Conservation (phyloP, 2,329 filamentous ascomycete genomes). For the Westerdykella ornata region DNA sequence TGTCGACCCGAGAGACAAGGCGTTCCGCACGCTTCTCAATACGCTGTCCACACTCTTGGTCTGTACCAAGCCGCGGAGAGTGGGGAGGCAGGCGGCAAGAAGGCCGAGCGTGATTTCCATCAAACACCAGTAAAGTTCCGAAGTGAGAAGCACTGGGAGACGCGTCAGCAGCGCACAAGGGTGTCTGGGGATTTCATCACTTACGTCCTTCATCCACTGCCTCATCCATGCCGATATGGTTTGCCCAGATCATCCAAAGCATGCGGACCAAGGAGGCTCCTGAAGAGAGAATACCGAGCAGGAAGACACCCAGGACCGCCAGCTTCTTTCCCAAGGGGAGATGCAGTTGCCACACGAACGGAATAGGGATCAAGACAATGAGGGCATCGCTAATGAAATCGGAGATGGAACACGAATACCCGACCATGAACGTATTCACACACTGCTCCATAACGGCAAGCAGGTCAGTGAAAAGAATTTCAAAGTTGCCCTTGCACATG, state of each 20-base stretch:
- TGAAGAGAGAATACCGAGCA: conserved; percentile 6
- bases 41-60: conserved; percentile 1
- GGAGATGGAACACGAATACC: conserved; percentile 4
- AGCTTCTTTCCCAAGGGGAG: conserved; percentile 2
- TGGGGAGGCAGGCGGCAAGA: conserved; percentile 8
- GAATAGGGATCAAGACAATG: conserved; percentile 8
- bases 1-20: no score
- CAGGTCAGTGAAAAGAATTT: conserved; percentile 1
- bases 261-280: conserved; percentile 7
- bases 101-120: conserved; percentile 6
- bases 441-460: conserved; percentile 1
- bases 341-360: conserved; percentile 9
- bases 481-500: conserved; percentile 5
- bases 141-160: conserved; percentile 6
- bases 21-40: neutral
- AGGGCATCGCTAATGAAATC: conserved; percentile 9
- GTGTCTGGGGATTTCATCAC: neutral
- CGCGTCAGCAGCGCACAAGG: neutral
- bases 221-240: conserved; percentile 2
- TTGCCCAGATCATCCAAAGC: conserved; percentile 7
- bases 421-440: conserved; percentile 4
- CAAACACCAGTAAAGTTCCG: conserved; percentile 7
- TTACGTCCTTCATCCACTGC: conserved; percentile 7
- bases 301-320: conserved; percentile 6
- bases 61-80: conserved; percentile 6